A percentile compares a stretch with the other conserved stretches of the same genome.
These are phyloP conservation scores for Fraxinus greggii DNA, from an alignment of 305 asterid species.

Conservation along the genomic window DNA sequence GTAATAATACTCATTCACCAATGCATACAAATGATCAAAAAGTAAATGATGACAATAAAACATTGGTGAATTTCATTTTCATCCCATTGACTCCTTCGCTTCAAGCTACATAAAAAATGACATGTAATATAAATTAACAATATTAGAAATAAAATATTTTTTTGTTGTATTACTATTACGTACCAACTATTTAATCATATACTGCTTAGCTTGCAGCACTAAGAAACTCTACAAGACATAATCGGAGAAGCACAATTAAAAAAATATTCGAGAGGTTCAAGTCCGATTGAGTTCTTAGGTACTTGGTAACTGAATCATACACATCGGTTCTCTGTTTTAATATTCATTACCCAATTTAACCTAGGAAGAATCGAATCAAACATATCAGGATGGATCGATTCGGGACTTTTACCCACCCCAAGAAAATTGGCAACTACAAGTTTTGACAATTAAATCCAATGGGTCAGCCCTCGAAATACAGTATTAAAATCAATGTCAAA, in stretches of 20 bases:
- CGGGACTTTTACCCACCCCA: background rate
- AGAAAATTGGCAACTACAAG: background rate
- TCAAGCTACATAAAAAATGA: no score
- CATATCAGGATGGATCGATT: background rate
- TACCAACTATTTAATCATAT: no score
- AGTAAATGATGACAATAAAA: no score
- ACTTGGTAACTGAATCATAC: background rate
- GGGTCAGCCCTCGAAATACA: background rate
- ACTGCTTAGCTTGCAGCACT: no score
- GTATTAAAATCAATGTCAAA: conserved; percentile 15
- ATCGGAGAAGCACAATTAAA: no score
- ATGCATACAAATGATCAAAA: no score
- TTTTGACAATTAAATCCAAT: background rate
- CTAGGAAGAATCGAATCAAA: background rate
- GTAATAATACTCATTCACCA: background rate
- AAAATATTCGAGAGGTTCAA: background rate
- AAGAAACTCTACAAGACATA: no score
- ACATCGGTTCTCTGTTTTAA: background rate
- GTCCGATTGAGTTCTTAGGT: background rate
- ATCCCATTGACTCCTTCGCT: no score
- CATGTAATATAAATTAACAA: no score
- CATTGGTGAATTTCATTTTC: no score
- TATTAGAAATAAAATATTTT: no score
- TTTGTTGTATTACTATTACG: no score
- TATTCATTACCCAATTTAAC: background rate